A percentile compares a stretch with the other conserved stretches of the same genome.
Conservation (phyloP, 805 yeast genomes). For the Myxozyma neotropica region DNA sequence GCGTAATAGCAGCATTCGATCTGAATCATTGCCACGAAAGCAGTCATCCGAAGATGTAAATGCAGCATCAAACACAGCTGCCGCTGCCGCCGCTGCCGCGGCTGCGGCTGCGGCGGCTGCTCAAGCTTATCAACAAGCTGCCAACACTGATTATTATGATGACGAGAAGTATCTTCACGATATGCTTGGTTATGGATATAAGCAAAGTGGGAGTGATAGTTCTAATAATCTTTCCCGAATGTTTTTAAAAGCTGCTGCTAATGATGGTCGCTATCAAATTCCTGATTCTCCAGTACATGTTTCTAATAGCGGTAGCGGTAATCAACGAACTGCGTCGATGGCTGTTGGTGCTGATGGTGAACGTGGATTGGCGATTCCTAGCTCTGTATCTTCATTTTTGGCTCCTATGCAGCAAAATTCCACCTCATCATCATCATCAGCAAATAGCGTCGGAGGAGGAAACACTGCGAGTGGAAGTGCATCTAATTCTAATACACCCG, state of each 20-base stretch:
- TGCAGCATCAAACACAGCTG: conserved; percentile 4
- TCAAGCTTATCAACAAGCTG: conserved; percentile 23
- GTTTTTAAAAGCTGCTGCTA: conserved; percentile 34
- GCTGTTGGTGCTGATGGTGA: conserved; percentile 14
- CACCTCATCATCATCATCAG: no score
- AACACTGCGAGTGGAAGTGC: conserved; percentile 4
- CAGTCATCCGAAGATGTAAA: conserved; percentile 12
- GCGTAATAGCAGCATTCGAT: conserved; percentile 21
- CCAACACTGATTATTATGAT: conserved; percentile 28
- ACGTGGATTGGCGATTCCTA: conserved; percentile 23
- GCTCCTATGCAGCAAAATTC: conserved; percentile 1
- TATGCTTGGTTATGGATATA: conserved; percentile 30
- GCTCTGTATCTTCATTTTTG: conserved; percentile 14
- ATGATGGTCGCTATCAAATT: conserved; percentile 32
- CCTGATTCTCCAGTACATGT: conserved; percentile 29
- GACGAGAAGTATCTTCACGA: conserved; percentile 31
- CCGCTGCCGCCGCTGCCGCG: conserved; percentile 19
- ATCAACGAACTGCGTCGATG: conserved; percentile 4
- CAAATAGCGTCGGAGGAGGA: no score
- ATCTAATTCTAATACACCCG: conserved; percentile 1
- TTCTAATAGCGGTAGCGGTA: conserved; percentile 2
- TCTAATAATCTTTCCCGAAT: conserved; percentile 28
- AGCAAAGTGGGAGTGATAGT: conserved; percentile 21
- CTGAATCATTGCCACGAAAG: conserved; percentile 20
- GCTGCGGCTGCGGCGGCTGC: conserved; percentile 27